Conservation (phyloP, 1,284 basidiomycete species). For the Cutaneotrichosporon curvatum region DNA sequence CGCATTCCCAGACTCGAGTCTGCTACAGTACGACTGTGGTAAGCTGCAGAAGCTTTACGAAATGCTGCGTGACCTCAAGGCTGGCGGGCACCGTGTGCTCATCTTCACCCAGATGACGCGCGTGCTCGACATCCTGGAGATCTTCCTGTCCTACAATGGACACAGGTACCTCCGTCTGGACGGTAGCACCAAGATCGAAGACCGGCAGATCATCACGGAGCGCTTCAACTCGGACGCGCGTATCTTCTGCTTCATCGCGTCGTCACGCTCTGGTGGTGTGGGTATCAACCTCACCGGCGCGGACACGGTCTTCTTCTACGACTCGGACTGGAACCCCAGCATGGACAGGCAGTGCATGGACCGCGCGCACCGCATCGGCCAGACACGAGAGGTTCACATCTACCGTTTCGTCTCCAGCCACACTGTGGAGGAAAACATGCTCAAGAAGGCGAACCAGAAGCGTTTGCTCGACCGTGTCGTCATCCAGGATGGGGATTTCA, state of each 20-base stretch:
- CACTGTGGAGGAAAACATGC: constrained; percentile 94
- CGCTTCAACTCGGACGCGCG: constrained; percentile 90
- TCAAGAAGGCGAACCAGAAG: constrained; percentile 94
- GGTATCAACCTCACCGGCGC: constrained; percentile 97
- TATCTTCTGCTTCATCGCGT: constrained; percentile 89
- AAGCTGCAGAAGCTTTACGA: constrained; percentile 79
- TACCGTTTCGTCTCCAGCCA: constrained; percentile 79
- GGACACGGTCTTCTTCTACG: constrained; percentile 85
- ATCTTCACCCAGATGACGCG: constrained; percentile 98
- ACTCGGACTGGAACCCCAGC: constrained; percentile 95
- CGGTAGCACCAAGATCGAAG: constrained; percentile 91
- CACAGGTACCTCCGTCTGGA: constrained; percentile 89
- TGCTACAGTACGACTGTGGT: constrained; percentile 94
- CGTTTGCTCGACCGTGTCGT: constrained; percentile 83
- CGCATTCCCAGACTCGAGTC: constrained; percentile 82
- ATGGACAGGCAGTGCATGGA: constrained; percentile 98
- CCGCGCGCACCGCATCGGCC: constrained; percentile 69
- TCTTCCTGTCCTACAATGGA: constrained; percentile 86
- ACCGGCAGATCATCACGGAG: constrained; percentile 90
- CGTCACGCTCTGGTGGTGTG: constrained; percentile 86
- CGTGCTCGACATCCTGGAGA: constrained; percentile 88
- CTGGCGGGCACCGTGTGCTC: constrained; percentile 77
- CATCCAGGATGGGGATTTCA: constrained; percentile 87
- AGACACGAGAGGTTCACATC: constrained; percentile 94
- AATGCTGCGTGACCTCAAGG: constrained; percentile 75